A percentile compares a stretch with the other conserved stretches of the same genome.
These are phyloP conservation scores for Nigrospora sphaerica DNA, from an alignment of 2,329 filamentous ascomycete genomes.

Conservation along the genomic window DNA sequence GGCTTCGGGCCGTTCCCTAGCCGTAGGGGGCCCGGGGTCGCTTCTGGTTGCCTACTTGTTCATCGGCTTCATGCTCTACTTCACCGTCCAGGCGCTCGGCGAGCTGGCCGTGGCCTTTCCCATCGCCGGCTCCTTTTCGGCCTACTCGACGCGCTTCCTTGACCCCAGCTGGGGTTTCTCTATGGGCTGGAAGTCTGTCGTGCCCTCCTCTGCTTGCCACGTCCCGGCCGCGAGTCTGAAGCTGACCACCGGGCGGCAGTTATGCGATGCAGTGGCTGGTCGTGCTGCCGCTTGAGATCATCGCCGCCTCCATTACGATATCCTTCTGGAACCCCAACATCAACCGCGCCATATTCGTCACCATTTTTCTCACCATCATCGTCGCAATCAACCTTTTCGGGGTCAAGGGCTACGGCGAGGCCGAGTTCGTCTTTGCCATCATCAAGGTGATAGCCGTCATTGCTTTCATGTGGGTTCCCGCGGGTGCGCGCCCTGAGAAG, in stretches of 20 bases:
- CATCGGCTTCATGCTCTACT: conserved; percentile 83
- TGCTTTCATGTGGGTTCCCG: conserved; percentile 66
- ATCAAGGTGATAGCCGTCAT: conserved; percentile 83
- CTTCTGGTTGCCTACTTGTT: conserved; percentile 71
- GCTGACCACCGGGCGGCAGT: conserved; percentile 29
- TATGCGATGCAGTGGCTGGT: conserved; percentile 86
- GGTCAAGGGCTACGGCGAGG: conserved; percentile 82
- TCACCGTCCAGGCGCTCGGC: conserved; percentile 83
- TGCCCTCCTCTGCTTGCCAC: not conserved
- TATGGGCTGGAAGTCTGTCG: conserved; percentile 82
- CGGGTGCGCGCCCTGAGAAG: not conserved
- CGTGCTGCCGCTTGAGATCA: conserved; percentile 76
- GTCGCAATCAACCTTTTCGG: conserved; percentile 81
- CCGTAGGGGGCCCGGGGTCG: conserved; percentile 69
- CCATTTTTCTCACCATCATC: conserved; percentile 72
- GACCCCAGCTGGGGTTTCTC: conserved; percentile 93
- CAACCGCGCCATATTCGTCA: conserved; percentile 69
- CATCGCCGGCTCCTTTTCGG: conserved; percentile 84
- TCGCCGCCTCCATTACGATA: conserved; percentile 79
- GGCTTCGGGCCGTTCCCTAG: conserved; percentile 66
- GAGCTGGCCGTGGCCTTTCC: conserved; percentile 89
- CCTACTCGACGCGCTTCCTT: conserved; percentile 85
- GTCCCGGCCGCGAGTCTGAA: not conserved
- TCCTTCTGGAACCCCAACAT: conserved; percentile 66
- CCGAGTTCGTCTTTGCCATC: conserved; percentile 80